Conservation (phyloP, 306 rosid genomes). For the Coriaria nepalensis region DNA sequence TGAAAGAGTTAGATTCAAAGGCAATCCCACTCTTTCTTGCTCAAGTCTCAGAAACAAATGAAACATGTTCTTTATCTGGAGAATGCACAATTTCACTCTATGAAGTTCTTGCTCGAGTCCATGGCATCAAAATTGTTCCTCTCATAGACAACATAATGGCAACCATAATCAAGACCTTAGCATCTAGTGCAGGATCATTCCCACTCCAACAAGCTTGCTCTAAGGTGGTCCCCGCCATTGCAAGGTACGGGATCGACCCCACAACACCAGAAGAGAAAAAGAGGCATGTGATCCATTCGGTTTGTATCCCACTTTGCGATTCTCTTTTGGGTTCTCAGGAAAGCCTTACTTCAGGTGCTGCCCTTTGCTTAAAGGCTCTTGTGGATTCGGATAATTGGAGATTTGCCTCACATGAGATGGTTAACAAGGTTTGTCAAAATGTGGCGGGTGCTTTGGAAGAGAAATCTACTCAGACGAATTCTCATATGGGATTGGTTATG, state of each 20-base stretch:
- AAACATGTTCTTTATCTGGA: slow-evolving; percentile 50
- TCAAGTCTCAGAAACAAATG: slow-evolving; percentile 84
- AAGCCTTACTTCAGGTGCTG: slow-evolving; percentile 68
- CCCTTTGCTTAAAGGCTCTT: slow-evolving; percentile 75
- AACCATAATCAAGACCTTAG: slow-evolving; percentile 62
- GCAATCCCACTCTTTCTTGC: slow-evolving; percentile 72
- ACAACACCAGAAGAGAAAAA: slow-evolving; percentile 62
- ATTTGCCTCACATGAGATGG: slow-evolving; percentile 73
- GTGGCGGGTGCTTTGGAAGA: slow-evolving; percentile 69
- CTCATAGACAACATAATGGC: slow-evolving; percentile 57
- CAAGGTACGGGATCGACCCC: slow-evolving; percentile 83
- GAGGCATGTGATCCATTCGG: slow-evolving; percentile 45
- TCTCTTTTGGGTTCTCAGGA: slow-evolving; percentile 64
- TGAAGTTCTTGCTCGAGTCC: slow-evolving; percentile 83
- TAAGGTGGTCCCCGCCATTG: slow-evolving; percentile 73
- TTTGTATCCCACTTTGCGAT: slow-evolving; percentile 64
- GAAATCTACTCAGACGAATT: slow-evolving; percentile 53
- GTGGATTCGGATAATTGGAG: slow-evolving; percentile 91
- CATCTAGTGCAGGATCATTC: slow-evolving; percentile 74
- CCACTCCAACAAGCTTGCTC: slow-evolving; percentile 92
- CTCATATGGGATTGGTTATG: slow-evolving; percentile 76
- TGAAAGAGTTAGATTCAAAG: slow-evolving; percentile 64
- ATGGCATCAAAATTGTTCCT: slow-evolving; percentile 70
- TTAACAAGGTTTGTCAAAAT: slow-evolving; percentile 72
- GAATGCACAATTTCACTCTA: slow-evolving; percentile 71